Evolutionary conservation across 192 early-diverging fungal genomes (phyloP).

Genomic region (Coemansia sp.): DNA sequence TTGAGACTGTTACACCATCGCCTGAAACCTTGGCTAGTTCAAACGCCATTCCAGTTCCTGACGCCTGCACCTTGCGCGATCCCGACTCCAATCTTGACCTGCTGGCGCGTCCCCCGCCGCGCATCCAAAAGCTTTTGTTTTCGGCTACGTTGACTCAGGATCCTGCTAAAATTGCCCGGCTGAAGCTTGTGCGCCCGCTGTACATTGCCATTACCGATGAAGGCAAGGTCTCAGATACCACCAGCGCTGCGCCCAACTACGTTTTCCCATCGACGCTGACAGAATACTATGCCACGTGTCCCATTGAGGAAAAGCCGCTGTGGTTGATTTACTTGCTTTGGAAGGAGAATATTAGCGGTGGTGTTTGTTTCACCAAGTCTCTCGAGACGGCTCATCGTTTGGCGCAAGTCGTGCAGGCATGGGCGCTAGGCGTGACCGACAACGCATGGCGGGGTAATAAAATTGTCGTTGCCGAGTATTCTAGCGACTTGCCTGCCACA

Average conservation of each 20-base stretch:
- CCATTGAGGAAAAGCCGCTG: slow-evolving; percentile 74
- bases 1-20: slow-evolving; percentile 7
- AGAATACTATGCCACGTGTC: slow-evolving; percentile 70
- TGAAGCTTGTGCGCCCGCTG: slow-evolving; percentile 74
- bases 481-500: slow-evolving; percentile 62
- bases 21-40: not conserved
- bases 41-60: slow-evolving; percentile 2
- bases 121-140: slow-evolving; percentile 89
- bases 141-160: slow-evolving; percentile 93
- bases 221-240: slow-evolving; percentile 18
- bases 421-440: slow-evolving; percentile 40
- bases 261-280: slow-evolving; percentile 55
- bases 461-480: slow-evolving; percentile 61
- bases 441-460: slow-evolving; percentile 12
- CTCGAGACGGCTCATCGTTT: slow-evolving; percentile 88
- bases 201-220: slow-evolving; percentile 65
- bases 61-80: slow-evolving; percentile 16
- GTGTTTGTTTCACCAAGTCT: slow-evolving; percentile 84
- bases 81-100: slow-evolving; percentile 6
- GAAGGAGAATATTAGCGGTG: slow-evolving; percentile 55
- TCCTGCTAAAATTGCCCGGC: slow-evolving; percentile 83
- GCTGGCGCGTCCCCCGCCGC: slow-evolving; percentile 29
- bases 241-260: slow-evolving; percentile 15
- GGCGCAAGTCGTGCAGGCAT: slow-evolving; percentile 61
- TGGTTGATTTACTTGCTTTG: slow-evolving; percentile 77